phyloP scores from a whole-genome alignment of 306 rosid species.

The Senna tora region DNA sequence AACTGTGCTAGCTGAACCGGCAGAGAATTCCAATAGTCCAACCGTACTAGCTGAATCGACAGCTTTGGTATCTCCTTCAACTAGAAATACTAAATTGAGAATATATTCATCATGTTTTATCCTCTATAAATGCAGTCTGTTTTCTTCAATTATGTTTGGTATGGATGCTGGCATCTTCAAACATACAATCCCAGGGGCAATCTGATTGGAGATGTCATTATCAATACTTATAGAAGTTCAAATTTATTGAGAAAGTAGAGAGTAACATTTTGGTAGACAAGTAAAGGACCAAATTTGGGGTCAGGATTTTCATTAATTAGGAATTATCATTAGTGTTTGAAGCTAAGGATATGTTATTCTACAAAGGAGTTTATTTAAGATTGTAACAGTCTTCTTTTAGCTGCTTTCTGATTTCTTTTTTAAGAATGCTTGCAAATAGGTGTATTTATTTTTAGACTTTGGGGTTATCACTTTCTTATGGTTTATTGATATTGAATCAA shows the following conservation, averaged over 20 bases:
- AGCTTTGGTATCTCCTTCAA: constrained; percentile 52
- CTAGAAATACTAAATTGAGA: constrained; percentile 2
- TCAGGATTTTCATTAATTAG: background rate
- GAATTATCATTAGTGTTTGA: background rate
- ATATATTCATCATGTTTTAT: background rate
- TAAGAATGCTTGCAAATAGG: background rate
- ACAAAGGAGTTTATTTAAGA: background rate
- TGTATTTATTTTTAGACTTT: background rate
- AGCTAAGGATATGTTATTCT: background rate
- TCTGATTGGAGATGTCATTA: background rate
- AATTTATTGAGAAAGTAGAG: background rate
- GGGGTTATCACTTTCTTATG: background rate
- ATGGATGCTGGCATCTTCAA: constrained; percentile 23
- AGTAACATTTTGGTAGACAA: background rate
- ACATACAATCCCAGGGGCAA: background rate
- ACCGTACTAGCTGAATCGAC: no score
- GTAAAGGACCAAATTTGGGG: background rate
- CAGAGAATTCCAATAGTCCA: no score
- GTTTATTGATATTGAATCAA: background rate
- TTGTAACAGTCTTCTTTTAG: background rate
- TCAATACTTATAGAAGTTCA: background rate
- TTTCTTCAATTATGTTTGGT: background rate
- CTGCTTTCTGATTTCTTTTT: background rate
- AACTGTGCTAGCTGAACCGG: constrained; percentile 40
- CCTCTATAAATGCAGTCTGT: constrained; percentile 3